Evolutionary conservation across 768 basidiomycete species (phyloP).

Genomic region (Auriscalpium orientale): DNA sequence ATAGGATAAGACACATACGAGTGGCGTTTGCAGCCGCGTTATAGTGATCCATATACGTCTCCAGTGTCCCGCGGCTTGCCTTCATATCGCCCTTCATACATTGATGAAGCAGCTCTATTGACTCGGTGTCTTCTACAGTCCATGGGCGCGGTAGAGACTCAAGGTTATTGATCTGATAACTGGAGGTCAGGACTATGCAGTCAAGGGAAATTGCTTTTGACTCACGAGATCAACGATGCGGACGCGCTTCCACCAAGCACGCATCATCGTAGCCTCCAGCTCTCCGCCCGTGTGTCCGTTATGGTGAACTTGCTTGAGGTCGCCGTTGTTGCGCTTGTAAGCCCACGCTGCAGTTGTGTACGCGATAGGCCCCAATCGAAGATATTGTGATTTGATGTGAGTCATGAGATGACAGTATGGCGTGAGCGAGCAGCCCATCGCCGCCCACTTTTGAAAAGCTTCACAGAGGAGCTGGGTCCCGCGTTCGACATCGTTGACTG

Average conservation of each 20-base stretch:
- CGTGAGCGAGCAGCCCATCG: slow-evolving; percentile 14
- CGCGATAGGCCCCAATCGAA: slow-evolving; percentile 7
- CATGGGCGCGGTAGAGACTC: neutral
- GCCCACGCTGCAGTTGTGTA: slow-evolving; percentile 9
- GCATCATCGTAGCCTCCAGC: slow-evolving; percentile 19
- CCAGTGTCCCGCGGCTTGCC: neutral
- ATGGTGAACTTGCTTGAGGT: slow-evolving; percentile 10
- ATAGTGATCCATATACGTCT: neutral
- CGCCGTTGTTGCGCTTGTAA: slow-evolving; percentile 17
- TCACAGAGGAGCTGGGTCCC: neutral
- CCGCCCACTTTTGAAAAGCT: slow-evolving; percentile 9
- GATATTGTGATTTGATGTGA: slow-evolving; percentile 10
- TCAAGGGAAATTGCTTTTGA: neutral
- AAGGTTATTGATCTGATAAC: neutral
- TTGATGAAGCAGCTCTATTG: neutral
- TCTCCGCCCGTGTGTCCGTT: slow-evolving; percentile 18
- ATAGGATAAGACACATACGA: no score
- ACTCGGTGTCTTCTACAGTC: neutral
- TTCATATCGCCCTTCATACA: neutral
- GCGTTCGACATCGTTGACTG: neutral
- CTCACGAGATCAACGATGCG: slow-evolving; percentile 13
- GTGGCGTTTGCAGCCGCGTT: neutral
- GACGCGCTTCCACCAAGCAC: slow-evolving; percentile 14
- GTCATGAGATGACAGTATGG: slow-evolving; percentile 15
- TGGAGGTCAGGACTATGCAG: neutral